Conservation (phyloP, 495 filamentous ascomycete genomes). For the Neurospora sp. region DNA sequence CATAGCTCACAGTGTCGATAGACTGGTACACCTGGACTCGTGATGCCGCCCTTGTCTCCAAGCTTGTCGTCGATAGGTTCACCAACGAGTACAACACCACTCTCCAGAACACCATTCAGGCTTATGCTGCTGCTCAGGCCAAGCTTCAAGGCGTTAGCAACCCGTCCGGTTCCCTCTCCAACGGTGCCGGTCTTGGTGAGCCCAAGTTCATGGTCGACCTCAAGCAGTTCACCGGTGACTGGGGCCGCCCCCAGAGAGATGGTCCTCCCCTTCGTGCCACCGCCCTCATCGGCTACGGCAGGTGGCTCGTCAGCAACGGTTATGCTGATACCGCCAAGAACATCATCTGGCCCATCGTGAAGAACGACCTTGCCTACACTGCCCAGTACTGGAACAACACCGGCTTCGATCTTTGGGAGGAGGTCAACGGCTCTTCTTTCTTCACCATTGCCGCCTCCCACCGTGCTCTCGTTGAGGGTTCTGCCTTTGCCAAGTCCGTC, state of each 20-base stretch:
- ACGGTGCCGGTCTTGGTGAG: conserved; percentile 47
- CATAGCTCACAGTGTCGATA: conserved; percentile 8
- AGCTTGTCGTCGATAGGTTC: conserved; percentile 50
- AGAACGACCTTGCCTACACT: conserved; percentile 61
- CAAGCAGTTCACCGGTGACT: conserved; percentile 49
- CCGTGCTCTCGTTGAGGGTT: conserved; percentile 53
- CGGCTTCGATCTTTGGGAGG: conserved; percentile 66
- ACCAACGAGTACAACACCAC: conserved; percentile 39
- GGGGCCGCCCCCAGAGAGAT: conserved; percentile 66
- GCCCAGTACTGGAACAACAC: conserved; percentile 62
- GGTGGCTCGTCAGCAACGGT: conserved; percentile 39
- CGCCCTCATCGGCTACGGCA: conserved; percentile 39
- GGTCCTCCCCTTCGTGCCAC: conserved; percentile 62
- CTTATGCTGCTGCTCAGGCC: conserved; percentile 49
- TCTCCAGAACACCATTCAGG: conserved; percentile 45
- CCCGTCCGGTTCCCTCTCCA: conserved; percentile 44
- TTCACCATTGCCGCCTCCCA: conserved; percentile 37
- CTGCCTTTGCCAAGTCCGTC: conserved; percentile 40
- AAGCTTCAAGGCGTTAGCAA: conserved; percentile 51
- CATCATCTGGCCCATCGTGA: conserved; percentile 51
- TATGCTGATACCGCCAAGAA: conserved; percentile 28
- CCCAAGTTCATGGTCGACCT: conserved; percentile 52
- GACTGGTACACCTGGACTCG: conserved; percentile 64
- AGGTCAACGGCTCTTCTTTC: conserved; percentile 53
- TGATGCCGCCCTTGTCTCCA: conserved; percentile 56